Evolutionary conservation across 2,329 filamentous ascomycete species (phyloP).

Genomic region (Cryphonectria naterciae): DNA sequence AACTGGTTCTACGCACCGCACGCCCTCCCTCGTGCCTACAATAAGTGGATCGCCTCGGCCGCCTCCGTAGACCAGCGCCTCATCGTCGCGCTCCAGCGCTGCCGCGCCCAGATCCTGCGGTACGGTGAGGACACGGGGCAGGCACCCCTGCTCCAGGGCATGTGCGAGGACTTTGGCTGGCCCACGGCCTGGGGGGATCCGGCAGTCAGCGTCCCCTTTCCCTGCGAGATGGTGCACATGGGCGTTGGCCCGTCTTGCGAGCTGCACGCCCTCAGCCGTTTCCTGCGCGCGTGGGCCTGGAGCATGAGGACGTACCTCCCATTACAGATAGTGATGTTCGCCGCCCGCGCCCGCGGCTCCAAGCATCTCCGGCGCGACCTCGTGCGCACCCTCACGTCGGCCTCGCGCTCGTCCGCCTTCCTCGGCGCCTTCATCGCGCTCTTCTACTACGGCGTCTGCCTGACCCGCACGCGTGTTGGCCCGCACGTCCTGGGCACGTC

Average conservation of each 20-base stretch:
- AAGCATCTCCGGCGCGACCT: constrained; percentile 43
- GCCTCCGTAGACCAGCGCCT: constrained; percentile 77
- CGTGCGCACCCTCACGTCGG: constrained; percentile 57
- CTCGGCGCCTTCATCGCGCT: constrained; percentile 76
- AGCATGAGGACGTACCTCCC: constrained; percentile 78
- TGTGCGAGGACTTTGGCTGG: constrained; percentile 73
- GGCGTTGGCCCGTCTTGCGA: constrained; percentile 75
- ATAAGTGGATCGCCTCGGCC: constrained; percentile 79
- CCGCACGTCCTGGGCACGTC: constrained; percentile 67
- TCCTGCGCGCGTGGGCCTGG: constrained; percentile 71
- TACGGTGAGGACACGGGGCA: constrained; percentile 78
- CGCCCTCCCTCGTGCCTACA: constrained; percentile 73
- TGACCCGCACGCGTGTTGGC: constrained; percentile 73
- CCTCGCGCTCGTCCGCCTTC: constrained; percentile 74
- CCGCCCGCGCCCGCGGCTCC: constrained; percentile 58
- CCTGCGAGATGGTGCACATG: constrained; percentile 85
- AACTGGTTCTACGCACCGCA: constrained; percentile 80
- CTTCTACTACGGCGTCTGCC: constrained; percentile 86
- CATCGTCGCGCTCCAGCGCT: constrained; percentile 72
- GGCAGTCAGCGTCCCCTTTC: constrained; percentile 68
- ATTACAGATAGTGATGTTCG: constrained; percentile 61
- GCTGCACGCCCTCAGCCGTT: constrained; percentile 70
- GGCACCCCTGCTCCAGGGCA: constrained; percentile 66
- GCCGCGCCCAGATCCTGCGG: constrained; percentile 62
- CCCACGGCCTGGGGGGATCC: constrained; percentile 77